Base-by-base conservation (phyloP, 176 grass and related monocot species). In the Rhipidocladum racemiflorum region DNA sequence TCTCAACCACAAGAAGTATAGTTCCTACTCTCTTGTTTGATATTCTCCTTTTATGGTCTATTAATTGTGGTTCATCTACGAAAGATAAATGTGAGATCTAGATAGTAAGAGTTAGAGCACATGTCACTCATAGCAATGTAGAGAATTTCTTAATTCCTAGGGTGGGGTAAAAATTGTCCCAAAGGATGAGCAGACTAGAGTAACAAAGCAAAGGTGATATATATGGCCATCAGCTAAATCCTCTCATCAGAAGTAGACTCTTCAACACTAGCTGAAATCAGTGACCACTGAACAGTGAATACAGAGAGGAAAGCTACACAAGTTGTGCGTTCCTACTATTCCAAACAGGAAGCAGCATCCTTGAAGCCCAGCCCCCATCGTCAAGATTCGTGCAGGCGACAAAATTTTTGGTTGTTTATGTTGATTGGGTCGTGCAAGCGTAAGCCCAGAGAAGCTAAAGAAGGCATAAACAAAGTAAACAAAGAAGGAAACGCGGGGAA, bases 401-500 rank as follows among this genome's bases (percentile, higher is more conserved):
- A 46, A 28, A 55, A 32, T 71, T 70, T 70, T 68, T 55, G 45
- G 77, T 81, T 28, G 45, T 65, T 85, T 76, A 53, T 23, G 44
- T 75, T 57, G 87, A 81, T 85, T 85, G 72, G 70, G 32, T 45
- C 43, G 10, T 85, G 35, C 70, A 69, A 63, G 65, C 56, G 55
- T 68, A 42, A 68, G 29, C 81, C 80, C 64, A 85, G 54, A 89
- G 28, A 68, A 61, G 54, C 85, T 45, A 77, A 83, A 11, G 62
- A 69, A 62, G 87, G 17, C 43, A 29, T 36, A 81, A 65, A 79
- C 25, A 74, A 86, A 86, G 46, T 30, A 61, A 30, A 54, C n/a
- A 84, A 85, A 65, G 87, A 70, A 70, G 63, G 81, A 76, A 85
- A 76, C 77, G 56, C 34, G 82, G 77, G 64, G 82, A 81, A 89